Evolutionary conservation across 176 grass and related monocot genomes (phyloP), one percentile per base, ranked within the genome.

Genomic region (Eremochloa ophiuroides): DNA sequence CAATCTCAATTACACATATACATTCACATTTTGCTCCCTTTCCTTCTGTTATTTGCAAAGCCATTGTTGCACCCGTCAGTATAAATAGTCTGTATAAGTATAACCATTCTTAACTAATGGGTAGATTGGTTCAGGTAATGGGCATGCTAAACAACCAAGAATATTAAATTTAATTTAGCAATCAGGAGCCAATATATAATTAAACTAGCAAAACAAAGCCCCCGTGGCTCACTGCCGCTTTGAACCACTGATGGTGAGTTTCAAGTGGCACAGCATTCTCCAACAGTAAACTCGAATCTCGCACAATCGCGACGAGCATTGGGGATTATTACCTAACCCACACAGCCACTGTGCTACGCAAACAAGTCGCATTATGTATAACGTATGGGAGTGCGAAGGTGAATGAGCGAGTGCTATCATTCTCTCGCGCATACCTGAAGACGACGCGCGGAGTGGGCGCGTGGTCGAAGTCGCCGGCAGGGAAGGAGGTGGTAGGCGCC

Each of bases 371-470:
- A 5, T 20, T 8, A 22, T 53, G 48, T 53, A 3, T 14, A 13
- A 14, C 68, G 3, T 41, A 10, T 28, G 14, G 39, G 55, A 61
- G 15, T 63, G 37, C 80, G 37, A 50, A 29, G 50, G 47, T 26
- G 18, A 41, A 37, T 5, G 41, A 13, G 42, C 26, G 41, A 31
- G 34, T 73, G 51, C 6, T 42, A 16, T 38, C 22, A 53, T 22
- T 53, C n/a, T 31, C 28, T 4, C 38, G 59, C 37, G 23, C 28
- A 43, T 89, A 97, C 94, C 91, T 81, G 67, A 97, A 97, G 68
- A 74, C 77, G 69, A 97, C 79, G 73, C 90, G 85, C 25, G 80
- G 92, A 29, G 77, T 83, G 68, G 92, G 92, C 34, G 85, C 85
- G 37, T 60, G 62, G 31, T 75, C 81, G 77, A 55, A 5, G 66